Evolutionary conservation across 306 rosid species (phyloP), one percentile per base, ranked within the genome.

Genomic region (Glycine tomentella): DNA sequence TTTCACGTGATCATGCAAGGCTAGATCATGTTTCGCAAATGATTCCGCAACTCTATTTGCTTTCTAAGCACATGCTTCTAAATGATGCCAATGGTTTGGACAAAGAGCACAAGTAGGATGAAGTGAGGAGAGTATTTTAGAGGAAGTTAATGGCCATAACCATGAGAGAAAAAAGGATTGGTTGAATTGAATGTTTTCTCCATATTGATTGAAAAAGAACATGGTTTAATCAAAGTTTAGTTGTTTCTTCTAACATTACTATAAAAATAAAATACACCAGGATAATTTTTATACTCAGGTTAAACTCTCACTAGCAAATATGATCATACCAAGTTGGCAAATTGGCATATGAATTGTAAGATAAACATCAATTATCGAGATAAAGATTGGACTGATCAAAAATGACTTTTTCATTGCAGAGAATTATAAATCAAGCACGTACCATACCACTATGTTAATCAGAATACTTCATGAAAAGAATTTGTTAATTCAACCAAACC

Each of bases 401-500:
- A 8, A 40, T 10, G 8, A 15, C 33, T 72, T 34, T 20, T 74
- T 63, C 1, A 44, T 76, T 64, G 56, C 78, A 71, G 77, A 46
- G 31, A 79, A 78, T 61, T 6, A 76, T 74, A 51, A 75, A 77
- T 72, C 62, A 71, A 63, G 48, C 75, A 42, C 81, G 36, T 33
- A 6, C 58, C 58, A 15, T 53, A 33, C 17, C 78, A 77, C 70
- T 74, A 58, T 17, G 75, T 17, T 73, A 70, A 64, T 33, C 34
- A 16, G 50, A 70, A 78, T 68, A 64, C 76, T 56, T 79, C 10
- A 49, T 49, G 77, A 76, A 87, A 88, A 81, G 84, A 86, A 87
- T 83, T 33, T 78, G 80, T 74, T 81, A 84, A 82, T 84, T 86
- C 91, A 89, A 87, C 88, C 91, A 90, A 87, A 86, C 88, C 94